A percentile compares a stretch with the other conserved stretches of the same genome.
These are phyloP conservation scores for Anethum foeniculum DNA, from an alignment of 140 eudicot genomes.

Conservation along the genomic window DNA sequence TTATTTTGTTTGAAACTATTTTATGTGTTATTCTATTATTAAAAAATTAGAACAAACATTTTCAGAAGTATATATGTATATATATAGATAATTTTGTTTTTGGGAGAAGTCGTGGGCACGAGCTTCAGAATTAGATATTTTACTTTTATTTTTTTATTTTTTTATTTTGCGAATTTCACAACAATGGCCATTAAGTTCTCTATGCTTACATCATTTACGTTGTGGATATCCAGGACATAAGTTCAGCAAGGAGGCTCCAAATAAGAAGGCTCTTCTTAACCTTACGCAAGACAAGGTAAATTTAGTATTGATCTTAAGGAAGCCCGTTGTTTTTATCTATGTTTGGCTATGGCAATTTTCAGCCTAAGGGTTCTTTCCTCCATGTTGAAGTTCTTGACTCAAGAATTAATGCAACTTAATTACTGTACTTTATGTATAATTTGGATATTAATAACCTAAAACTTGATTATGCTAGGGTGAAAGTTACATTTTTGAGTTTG, in stretches of 20 bases:
- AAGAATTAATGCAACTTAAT: not conserved
- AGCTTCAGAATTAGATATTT: too few relatives aligned
- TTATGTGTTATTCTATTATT: too few relatives aligned
- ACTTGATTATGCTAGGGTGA: conserved; percentile 35
- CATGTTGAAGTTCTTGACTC: not conserved
- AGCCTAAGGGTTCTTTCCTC: not conserved
- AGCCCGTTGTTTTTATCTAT: not conserved
- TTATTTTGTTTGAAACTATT: too few relatives aligned
- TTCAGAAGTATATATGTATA: too few relatives aligned
- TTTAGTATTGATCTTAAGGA: not conserved
- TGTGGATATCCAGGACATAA: conserved; percentile 52
- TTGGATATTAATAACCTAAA: not conserved
- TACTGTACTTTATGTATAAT: not conserved
- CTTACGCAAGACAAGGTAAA: conserved; percentile 55
- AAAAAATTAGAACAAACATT: too few relatives aligned
- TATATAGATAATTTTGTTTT: too few relatives aligned
- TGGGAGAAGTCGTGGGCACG: too few relatives aligned
- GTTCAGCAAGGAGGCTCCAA: conserved; percentile 61
- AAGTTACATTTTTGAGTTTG: conserved; percentile 70
- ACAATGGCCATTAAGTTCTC: conserved; percentile 5
- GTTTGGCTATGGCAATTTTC: not conserved
- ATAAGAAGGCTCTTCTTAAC: conserved; percentile 65
- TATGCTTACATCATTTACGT: conserved; percentile 9
- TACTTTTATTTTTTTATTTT: too few relatives aligned
- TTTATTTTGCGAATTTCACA: too few relatives aligned